Evolutionary conservation across 768 basidiomycete species (phyloP).

Genomic region (Boletellus ananas): DNA sequence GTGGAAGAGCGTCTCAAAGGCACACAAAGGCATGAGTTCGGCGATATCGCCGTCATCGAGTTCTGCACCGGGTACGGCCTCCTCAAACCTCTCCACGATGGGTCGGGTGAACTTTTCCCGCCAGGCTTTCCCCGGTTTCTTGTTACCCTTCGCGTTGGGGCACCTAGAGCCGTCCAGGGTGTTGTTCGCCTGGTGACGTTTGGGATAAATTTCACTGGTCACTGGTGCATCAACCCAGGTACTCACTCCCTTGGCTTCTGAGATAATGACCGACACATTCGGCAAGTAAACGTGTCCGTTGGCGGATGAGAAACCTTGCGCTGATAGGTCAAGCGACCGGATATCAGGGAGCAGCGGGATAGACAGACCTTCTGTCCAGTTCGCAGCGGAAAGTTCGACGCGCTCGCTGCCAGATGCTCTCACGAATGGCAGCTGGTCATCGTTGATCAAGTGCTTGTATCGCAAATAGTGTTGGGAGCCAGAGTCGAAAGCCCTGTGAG

Average conservation of each 20-base stretch:
- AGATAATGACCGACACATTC: slow-evolving; percentile 50
- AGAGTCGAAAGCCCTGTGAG: slow-evolving; percentile 44
- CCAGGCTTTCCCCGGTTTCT: slow-evolving; percentile 50
- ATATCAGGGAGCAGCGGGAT: neutral
- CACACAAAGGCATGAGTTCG: slow-evolving; percentile 68
- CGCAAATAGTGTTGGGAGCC: slow-evolving; percentile 51
- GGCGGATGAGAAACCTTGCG: slow-evolving; percentile 57
- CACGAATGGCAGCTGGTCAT: slow-evolving; percentile 49
- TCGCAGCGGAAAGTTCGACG: slow-evolving; percentile 62
- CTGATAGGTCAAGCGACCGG: neutral
- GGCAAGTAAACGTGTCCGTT: slow-evolving; percentile 46
- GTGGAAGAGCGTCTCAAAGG: slow-evolving; percentile 70
- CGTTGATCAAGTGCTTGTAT: slow-evolving; percentile 47
- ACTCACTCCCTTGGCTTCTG: slow-evolving; percentile 43
- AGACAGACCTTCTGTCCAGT: slow-evolving; percentile 60
- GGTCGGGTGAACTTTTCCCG: slow-evolving; percentile 48
- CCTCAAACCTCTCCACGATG: slow-evolving; percentile 58
- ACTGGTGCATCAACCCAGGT: neutral
- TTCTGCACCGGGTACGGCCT: slow-evolving; percentile 57
- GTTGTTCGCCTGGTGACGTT: slow-evolving; percentile 46
- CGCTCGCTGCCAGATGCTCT: slow-evolving; percentile 50
- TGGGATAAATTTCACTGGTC: neutral
- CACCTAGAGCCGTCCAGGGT: slow-evolving; percentile 69
- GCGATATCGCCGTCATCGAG: slow-evolving; percentile 52
- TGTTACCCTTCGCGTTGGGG: slow-evolving; percentile 47